A percentile compares a stretch with the other conserved stretches of the same genome.
These are phyloP conservation scores for Silene conica DNA, from an alignment of 148 eudicot genomes.

Conservation along the genomic window DNA sequence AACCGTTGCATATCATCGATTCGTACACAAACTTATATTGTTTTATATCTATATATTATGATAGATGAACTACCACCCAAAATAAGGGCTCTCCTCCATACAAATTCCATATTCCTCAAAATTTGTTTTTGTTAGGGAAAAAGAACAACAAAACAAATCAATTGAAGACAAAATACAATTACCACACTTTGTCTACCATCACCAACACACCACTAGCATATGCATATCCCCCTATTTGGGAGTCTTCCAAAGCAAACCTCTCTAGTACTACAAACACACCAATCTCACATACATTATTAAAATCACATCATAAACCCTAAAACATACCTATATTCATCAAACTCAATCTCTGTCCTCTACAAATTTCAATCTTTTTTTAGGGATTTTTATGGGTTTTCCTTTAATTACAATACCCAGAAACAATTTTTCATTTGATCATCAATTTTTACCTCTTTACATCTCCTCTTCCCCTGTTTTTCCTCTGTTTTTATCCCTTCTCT, in stretches of 20 bases:
- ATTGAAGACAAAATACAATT: conserved; percentile 56
- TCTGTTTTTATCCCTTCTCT: conserved; percentile 15
- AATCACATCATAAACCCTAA: background rate
- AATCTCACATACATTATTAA: background rate
- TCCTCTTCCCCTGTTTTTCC: background rate
- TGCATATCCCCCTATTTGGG: conserved; percentile 18
- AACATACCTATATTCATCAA: background rate
- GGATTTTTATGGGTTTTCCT: conserved; percentile 46
- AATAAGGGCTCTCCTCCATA: conserved; percentile 47
- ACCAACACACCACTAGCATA: conserved; percentile 19
- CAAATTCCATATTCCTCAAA: conserved; percentile 71
- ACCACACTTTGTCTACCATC: conserved; percentile 46
- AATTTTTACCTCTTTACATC: background rate
- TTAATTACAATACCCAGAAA: conserved; percentile 48
- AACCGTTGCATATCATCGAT: no score
- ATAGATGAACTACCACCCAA: background rate
- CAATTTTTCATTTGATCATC: conserved; percentile 24
- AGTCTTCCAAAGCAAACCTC: conserved; percentile 28
- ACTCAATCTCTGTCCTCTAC: background rate
- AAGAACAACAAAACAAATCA: conserved; percentile 37
- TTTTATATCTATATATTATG: no score
- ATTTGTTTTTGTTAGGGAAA: conserved; percentile 7
- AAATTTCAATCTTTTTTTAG: conserved; percentile 19
- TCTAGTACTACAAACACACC: conserved; percentile 3
- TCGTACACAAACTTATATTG: no score